Percentiles rank a stretch among this genome's conserved stretches.
Evolutionary conservation across 148 eudicot species (phyloP).

Genomic region (Camellia lanceoleosa): DNA sequence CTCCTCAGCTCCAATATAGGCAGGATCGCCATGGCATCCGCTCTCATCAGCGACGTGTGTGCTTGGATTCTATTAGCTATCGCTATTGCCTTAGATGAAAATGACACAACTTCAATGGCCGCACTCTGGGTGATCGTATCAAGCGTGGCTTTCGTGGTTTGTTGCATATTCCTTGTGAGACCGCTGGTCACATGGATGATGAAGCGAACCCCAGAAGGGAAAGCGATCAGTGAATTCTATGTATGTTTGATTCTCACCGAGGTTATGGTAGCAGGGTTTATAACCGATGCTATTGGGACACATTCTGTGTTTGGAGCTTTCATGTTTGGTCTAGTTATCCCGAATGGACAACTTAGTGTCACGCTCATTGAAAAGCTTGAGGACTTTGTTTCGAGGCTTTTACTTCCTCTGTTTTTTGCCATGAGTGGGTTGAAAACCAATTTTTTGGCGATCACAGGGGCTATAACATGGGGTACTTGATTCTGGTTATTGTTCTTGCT

Average conservation of each 20-base stretch:
- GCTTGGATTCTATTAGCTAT: slow-evolving; percentile 66
- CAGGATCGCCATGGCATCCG: slow-evolving; percentile 60
- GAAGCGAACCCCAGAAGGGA: slow-evolving; percentile 55
- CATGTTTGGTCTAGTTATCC: slow-evolving; percentile 61
- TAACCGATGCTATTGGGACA: slow-evolving; percentile 66
- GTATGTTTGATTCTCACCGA: slow-evolving; percentile 54
- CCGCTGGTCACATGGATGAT: slow-evolving; percentile 52
- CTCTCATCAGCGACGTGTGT: slow-evolving; percentile 55
- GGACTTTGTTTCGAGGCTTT: slow-evolving; percentile 62
- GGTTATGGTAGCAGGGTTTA: slow-evolving; percentile 60
- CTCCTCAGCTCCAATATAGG: slow-evolving; percentile 62
- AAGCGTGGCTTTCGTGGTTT: slow-evolving; percentile 30
- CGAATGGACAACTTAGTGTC: slow-evolving; percentile 55
- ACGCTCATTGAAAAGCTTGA: slow-evolving; percentile 63
- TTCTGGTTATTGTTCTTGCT: slow-evolving; percentile 30
- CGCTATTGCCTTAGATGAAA: slow-evolving; percentile 57
- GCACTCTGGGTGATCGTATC: slow-evolving; percentile 52
- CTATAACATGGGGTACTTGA: slow-evolving; percentile 27
- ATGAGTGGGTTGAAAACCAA: slow-evolving; percentile 60
- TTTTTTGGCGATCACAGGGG: slow-evolving; percentile 15
- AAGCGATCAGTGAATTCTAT: slow-evolving; percentile 49
- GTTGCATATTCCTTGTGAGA: slow-evolving; percentile 42
- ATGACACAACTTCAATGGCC: slow-evolving; percentile 26
- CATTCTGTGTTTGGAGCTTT: slow-evolving; percentile 74
- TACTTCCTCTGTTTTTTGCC: slow-evolving; percentile 61